Percentiles rank a stretch among this genome's conserved stretches.
Evolutionary conservation across 805 yeast species (phyloP).

Genomic region (Lachancea sp.): DNA sequence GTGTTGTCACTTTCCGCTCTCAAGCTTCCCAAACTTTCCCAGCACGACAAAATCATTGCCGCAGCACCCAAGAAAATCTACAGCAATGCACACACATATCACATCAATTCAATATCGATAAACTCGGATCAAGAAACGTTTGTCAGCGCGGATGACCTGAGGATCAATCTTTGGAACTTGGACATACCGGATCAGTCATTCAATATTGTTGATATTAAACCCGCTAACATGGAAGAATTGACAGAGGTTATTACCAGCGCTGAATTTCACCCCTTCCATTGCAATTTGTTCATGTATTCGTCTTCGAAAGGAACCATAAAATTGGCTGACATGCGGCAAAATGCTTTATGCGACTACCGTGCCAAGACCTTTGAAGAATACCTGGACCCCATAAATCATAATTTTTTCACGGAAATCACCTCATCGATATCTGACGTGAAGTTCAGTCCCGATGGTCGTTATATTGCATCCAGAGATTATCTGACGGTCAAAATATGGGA

Average conservation of each 20-base stretch:
- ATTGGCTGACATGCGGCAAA: conserved; percentile 92
- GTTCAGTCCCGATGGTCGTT: conserved; percentile 85
- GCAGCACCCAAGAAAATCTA: conserved; percentile 90
- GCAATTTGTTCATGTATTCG: conserved; percentile 92
- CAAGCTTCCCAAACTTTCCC: conserved; percentile 79
- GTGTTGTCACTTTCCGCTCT: conserved; percentile 41
- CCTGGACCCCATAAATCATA: conserved; percentile 85
- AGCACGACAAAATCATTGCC: conserved; percentile 90
- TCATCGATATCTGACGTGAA: conserved; percentile 90
- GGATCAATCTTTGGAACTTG: conserved; percentile 93
- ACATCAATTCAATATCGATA: conserved; percentile 89
- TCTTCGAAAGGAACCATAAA: conserved; percentile 94
- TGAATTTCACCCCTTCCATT: conserved; percentile 87
- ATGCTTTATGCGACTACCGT: conserved; percentile 88
- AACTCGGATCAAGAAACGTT: conserved; percentile 96
- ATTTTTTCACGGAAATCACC: conserved; percentile 95
- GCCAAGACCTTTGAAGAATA: conserved; percentile 87
- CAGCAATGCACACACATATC: conserved; percentile 96
- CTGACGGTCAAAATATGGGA: conserved; percentile 98
- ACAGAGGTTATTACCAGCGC: conserved; percentile 97
- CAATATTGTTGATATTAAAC: conserved; percentile 96
- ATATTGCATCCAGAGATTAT: conserved; percentile 94
- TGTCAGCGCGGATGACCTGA: conserved; percentile 84
- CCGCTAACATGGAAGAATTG: conserved; percentile 96
- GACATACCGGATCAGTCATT: conserved; percentile 92